Evolutionary conservation across 805 yeast species (phyloP), one percentile per base, ranked within the genome.

Genomic region (Hermanozyma aechmeae): DNA sequence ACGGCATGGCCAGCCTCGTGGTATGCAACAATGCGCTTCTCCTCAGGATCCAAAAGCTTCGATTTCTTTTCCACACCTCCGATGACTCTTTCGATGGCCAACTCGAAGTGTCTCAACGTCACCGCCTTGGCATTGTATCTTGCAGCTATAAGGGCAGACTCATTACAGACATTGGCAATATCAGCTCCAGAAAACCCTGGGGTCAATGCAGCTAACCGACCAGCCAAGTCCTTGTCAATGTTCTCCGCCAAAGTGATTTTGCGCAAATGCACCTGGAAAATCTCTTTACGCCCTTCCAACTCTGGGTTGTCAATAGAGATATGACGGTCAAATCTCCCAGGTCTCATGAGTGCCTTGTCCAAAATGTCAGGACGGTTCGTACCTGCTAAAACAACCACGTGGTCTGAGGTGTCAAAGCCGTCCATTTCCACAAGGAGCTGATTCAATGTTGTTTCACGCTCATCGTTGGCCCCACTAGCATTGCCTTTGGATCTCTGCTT

Each of bases 1-100:
- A 86, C 79, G 4, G 96, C 96, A 53, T 86, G 96, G 0, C 96
- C 96, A 2, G 96, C 96, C 58, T 86, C 96, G 55, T 86, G 96
- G 51, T 82, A 86, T 0, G 96, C 95, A 28, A 86, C 95, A 18
- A 82, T 73, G 40, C 65, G 73, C 63, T 84, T 82, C 54, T 87
- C 95, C 20, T 79, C 83, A 7, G 79, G 77, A 5, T 83, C 75
- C 29, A 86, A 63, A 6, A 87, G 76, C 50, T 78, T 73, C 1
- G 92, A 74, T 50, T 83, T 83, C 56, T 80, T 79, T 52, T 86
- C 96, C 26, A 87, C 61, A n/a, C 96, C 96, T 8, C 93, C 95
- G 58, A 86, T 77, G 27, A 86, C 95, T 48, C 96, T 74, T 57
- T 87, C 96, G 51, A 86, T 83, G 14, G 96, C 96, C 52, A 73